phyloP scores from a whole-genome alignment of 306 rosid genomes.

The Malus asiatica region DNA sequence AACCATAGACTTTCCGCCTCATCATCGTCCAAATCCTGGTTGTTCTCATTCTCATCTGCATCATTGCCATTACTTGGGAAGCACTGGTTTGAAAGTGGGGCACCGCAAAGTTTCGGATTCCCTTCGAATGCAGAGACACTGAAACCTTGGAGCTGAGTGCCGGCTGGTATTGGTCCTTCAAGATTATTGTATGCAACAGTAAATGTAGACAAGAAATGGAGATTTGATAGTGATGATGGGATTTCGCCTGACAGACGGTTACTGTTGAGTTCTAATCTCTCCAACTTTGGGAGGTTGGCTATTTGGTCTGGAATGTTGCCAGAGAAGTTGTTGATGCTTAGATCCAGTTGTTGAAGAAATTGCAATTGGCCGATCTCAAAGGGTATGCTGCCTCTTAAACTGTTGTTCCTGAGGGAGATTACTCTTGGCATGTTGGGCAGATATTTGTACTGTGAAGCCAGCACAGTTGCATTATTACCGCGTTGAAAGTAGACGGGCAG shows the following conservation, averaged over 20 bases:
- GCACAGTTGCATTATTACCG: no score
- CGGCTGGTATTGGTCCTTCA: not conserved
- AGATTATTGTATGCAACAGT: not conserved
- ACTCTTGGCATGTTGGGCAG: not conserved
- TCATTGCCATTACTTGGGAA: not conserved
- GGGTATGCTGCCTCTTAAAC: not conserved
- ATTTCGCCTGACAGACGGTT: not conserved
- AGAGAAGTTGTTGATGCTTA: not conserved
- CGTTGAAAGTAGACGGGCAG: no score
- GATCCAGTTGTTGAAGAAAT: not conserved
- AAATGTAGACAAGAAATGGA: not conserved
- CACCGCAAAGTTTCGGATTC: constrained; percentile 3
- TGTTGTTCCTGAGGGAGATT: not conserved
- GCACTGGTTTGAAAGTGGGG: not conserved
- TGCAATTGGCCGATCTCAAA: not conserved
- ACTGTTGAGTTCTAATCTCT: not conserved
- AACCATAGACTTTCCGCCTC: not conserved
- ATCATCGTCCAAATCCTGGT: not conserved
- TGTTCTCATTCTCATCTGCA: not conserved
- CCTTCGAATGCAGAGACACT: not conserved
- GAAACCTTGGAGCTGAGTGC: constrained; percentile 6
- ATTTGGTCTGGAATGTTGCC: not conserved
- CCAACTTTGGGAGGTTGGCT: not conserved
- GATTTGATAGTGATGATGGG: not conserved
- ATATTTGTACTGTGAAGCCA: not conserved